These are phyloP conservation scores for Casuarina equisetifolia DNA, from an alignment of 306 rosid species.

Conservation along the genomic window DNA sequence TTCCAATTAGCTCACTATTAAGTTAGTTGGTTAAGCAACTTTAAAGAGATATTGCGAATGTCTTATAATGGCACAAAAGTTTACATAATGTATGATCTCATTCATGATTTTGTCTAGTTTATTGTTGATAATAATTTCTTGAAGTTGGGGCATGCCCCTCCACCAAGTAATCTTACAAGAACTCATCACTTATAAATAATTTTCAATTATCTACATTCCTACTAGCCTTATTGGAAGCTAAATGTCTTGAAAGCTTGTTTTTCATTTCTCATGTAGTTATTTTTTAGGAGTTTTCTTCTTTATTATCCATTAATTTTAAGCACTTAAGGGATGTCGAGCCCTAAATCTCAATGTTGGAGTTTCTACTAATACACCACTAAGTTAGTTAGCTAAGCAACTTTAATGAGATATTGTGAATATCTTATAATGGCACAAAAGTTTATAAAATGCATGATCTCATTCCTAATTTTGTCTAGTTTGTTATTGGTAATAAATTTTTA, in stretches of 20 bases:
- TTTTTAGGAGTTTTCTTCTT: constrained; percentile 11
- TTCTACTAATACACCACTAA: constrained; percentile 10
- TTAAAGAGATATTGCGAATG: constrained; percentile 23
- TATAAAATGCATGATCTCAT: constrained; percentile 34
- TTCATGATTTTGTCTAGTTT: constrained; percentile 25
- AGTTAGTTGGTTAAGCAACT: constrained; percentile 10
- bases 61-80: constrained; percentile 15
- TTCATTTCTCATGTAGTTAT: neutral
- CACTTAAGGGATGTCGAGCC: neutral
- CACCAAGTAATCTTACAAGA: neutral
- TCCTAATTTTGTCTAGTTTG: constrained; percentile 20
- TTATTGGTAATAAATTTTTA: constrained; percentile 26
- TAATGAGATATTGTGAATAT: constrained; percentile 24
- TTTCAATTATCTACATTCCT: constrained; percentile 14
- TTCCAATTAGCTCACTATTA: constrained; percentile 14
- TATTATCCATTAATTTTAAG: constrained; percentile 19
- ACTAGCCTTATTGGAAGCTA: constrained; percentile 21
- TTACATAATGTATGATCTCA: constrained; percentile 31
- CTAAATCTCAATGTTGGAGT: constrained; percentile 18
- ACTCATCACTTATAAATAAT: constrained; percentile 31
- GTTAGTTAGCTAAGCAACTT: constrained; percentile 16
- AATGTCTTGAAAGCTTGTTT: constrained; percentile 20
- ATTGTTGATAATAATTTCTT: constrained; percentile 26
- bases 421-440: constrained; percentile 8
- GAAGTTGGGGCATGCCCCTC: neutral